Evolutionary conservation across 352 stramenopile genomes (phyloP).

Genomic region (Globisporangium heterothallicum): DNA sequence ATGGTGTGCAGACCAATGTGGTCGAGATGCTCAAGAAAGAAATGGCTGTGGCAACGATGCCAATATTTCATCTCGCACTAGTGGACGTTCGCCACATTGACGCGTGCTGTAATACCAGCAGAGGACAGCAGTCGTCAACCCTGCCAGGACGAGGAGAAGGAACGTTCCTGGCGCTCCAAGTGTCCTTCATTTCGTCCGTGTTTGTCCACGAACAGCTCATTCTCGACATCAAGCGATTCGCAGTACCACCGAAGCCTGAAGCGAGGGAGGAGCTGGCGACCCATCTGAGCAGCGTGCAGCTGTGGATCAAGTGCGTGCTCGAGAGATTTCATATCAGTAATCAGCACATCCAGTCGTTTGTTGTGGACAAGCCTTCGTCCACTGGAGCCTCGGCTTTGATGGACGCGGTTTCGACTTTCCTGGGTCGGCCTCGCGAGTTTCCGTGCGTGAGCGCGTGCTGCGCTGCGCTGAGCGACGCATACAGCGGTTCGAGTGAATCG

Average conservation of each 20-base stretch:
- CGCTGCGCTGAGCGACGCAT: background rate
- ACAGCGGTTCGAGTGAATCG: background rate
- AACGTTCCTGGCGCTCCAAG: slow-evolving; percentile 5
- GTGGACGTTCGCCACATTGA: background rate
- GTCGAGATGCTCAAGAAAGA: background rate
- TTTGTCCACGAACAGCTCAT: slow-evolving; percentile 8
- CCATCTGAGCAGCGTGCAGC: slow-evolving; percentile 1
- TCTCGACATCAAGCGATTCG: slow-evolving; percentile 4
- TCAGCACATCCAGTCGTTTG: slow-evolving; percentile 9
- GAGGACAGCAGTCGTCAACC: no score
- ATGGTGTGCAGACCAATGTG: background rate
- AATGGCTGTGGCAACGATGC: background rate
- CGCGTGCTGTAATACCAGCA: no score
- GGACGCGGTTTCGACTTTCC: background rate
- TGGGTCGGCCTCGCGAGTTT: slow-evolving; percentile 4
- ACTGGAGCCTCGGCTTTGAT: background rate
- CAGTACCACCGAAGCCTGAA: background rate
- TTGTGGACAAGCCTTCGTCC: background rate
- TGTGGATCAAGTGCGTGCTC: slow-evolving; percentile 5
- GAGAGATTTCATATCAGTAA: slow-evolving; percentile 4
- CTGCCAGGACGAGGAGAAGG: background rate
- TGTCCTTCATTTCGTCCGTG: slow-evolving; percentile 9
- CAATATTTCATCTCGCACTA: slow-evolving; percentile 12
- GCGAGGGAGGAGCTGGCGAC: background rate
- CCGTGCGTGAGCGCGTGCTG: slow-evolving; percentile 1